Evolutionary conservation across 75 land plant species (phyloP).

Genomic region (Picea glauca): DNA sequence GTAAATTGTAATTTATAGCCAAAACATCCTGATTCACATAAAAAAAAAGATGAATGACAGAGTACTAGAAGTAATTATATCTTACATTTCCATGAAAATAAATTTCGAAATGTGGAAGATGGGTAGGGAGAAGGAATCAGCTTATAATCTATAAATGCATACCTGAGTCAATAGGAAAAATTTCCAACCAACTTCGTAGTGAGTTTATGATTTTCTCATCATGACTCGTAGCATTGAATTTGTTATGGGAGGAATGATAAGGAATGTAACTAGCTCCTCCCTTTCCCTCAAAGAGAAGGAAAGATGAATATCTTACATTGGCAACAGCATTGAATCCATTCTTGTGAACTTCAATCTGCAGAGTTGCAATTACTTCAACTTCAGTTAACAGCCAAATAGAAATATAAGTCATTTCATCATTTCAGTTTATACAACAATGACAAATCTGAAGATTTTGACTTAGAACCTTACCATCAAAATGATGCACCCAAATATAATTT

Average conservation of each 20-base stretch:
- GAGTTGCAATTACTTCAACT: not conserved
- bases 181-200: constrained; percentile 1
- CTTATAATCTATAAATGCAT: not conserved
- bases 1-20: not conserved
- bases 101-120: not conserved
- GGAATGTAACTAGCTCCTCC: not conserved
- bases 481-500: no score
- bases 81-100: not conserved
- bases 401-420: not conserved
- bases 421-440: not conserved
- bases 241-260: not conserved
- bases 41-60: not conserved
- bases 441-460: not conserved
- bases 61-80: not conserved
- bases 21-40: not conserved
- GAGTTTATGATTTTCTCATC: not conserved
- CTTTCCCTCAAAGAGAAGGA: constrained; percentile 8
- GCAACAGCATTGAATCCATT: constrained; percentile 6
- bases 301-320: not conserved
- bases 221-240: not conserved
- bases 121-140: not conserved
- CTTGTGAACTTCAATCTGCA: constrained; percentile 4
- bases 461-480: not conserved
- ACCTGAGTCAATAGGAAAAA: not conserved
- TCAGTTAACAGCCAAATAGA: not conserved